Evolutionary conservation across 768 basidiomycete species (phyloP).

Genomic region (Mycena vulgaris): DNA sequence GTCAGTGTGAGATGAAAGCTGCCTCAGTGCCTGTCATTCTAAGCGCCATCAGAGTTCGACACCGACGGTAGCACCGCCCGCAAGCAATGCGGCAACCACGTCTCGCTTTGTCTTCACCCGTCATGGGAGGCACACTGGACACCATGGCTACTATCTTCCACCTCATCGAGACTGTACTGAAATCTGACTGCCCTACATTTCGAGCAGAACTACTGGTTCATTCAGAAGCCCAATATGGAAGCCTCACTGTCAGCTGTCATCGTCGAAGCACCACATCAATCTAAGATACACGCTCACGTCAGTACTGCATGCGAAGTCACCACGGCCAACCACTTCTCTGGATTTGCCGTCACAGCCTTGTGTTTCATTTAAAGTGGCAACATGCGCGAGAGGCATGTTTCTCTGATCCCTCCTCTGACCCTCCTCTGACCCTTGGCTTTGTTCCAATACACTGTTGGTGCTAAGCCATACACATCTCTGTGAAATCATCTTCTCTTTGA

Average conservation of each 20-base stretch:
- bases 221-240: conserved; percentile 8
- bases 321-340: conserved; percentile 5
- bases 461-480: conserved; percentile 8
- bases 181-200: not conserved
- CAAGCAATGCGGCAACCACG: conserved; percentile 11
- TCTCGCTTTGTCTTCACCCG: conserved; percentile 2
- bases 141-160: not conserved
- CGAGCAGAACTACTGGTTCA: not conserved
- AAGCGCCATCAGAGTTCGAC: too few species aligned
- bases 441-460: not conserved
- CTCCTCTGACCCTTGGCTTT: conserved; percentile 7
- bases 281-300: too few species aligned
- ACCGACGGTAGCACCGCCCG: not conserved
- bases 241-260: not conserved
- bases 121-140: conserved; percentile 1
- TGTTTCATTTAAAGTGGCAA: conserved; percentile 17
- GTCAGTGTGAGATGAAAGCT: too few species aligned
- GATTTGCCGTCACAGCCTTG: conserved; percentile 3
- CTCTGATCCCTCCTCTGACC: not conserved
- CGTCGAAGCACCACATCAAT: too few species aligned
- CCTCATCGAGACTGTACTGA: not conserved
- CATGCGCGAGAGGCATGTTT: not conserved
- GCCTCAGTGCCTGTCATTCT: too few species aligned
- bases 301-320: conserved; percentile 4
- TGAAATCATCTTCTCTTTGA: not conserved